Base-by-base conservation (phyloP, 768 basidiomycete species). In the Auriscalpium vulgare region DNA sequence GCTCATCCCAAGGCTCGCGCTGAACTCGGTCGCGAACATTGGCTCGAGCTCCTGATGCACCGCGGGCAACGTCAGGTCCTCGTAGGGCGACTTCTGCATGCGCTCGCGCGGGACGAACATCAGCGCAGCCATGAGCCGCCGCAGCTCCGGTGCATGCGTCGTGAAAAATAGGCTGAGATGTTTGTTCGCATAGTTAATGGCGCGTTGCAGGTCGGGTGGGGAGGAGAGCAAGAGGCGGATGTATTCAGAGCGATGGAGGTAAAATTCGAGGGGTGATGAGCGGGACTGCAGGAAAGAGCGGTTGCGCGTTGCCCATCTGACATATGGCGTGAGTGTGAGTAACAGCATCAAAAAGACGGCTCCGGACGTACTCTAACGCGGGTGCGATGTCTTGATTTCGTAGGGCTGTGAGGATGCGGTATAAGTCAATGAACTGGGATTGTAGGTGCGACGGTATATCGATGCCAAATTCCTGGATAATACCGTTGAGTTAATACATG, bases 201-300 rank as follows among this genome's bases (percentile, higher is more conserved):
- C 90, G 11, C 75, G 72, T 4, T 73, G 57, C 36, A 78, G 75
- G 62, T 85, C 72, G 29, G 82, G 78, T 7, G 84, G 80, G 59
- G 82, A 75, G 10, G 80, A 78, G 49, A 88, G 75, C 17, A 95
- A 78, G 10, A 95, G 74, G 4, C 84, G 84, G 53, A 97, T 79
- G 67, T 91, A 97, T 67, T 93, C 87, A 10, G 91, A 93, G 29
- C 91, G 88, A 63, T 97, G 91, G 29, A 98, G 80, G 65, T 87
- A 75, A 67, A 95, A 99, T 62, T 93, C 91, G 10, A 99, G 79
- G 0, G 90, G 79, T 1, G 94, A 95, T 9, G 81, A 80, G 36
- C 87, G 84, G 6, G 76, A 70, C 47, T 75, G 75, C 11, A 97
- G 76, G 66, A 90, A 94, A 3, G 65, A 54, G 34, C 79, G 77